phyloP scores from a whole-genome alignment of 257 asterid genomes.

The Fraxinus quadrangulata region DNA sequence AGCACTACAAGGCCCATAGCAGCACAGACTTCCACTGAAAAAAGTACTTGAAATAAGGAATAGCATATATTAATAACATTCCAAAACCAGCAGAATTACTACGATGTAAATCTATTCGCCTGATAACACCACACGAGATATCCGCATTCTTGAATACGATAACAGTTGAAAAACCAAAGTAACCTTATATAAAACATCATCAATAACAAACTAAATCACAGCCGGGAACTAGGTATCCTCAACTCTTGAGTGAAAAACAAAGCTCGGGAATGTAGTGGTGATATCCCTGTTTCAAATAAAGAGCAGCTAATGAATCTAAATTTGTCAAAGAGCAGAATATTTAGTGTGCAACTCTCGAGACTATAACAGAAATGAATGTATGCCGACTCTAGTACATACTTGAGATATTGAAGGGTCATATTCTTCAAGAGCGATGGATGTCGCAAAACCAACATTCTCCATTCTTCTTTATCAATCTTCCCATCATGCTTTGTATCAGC shows the following conservation, averaged over 20 bases:
- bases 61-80: not conserved
- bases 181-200: conserved; percentile 16
- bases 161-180: conserved; percentile 21
- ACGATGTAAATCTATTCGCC: not conserved
- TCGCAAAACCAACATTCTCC: conserved; percentile 83
- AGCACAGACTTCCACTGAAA: not conserved
- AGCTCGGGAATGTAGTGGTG: conserved; percentile 91
- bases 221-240: conserved; percentile 70
- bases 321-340: not conserved
- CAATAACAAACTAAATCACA: not conserved
- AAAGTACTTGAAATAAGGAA: not conserved
- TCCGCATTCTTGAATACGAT: not conserved
- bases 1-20: not conserved
- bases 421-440: conserved; percentile 95
- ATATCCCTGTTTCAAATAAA: conserved; percentile 46
- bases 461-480: conserved; percentile 89
- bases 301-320: not conserved
- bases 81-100: not conserved
- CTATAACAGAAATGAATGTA: not conserved
- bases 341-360: not conserved
- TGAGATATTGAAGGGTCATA: conserved; percentile 96
- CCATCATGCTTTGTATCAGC: conserved; percentile 97
- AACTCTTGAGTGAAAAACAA: conserved; percentile 90
- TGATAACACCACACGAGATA: not conserved
- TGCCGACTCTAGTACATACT: conserved; percentile 44